Base-by-base conservation (phyloP, 2,329 filamentous ascomycete species). In the Kalmusia sp. region DNA sequence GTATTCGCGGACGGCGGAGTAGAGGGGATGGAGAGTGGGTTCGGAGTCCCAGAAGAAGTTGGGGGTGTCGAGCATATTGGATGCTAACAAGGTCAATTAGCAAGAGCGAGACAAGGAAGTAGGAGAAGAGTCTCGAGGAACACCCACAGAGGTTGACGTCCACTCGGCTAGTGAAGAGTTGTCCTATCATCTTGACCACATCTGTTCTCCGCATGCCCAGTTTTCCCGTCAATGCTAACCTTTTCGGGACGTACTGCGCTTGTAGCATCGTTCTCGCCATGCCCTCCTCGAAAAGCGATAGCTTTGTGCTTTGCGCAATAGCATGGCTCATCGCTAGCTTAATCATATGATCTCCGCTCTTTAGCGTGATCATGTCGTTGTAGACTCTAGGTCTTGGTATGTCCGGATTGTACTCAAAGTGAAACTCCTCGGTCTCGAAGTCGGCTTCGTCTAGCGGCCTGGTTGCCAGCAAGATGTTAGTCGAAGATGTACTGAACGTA, bases 21-120 rank as follows among this genome's bases (percentile, higher is more conserved):
- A 99, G 24, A 99, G 87, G 0, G 95, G 95, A 72, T 97, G 92
- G 0, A 99, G 83, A 0, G 92, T 97, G 15, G 95, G 95, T 72
- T 99, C 95, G 9, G 91, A 91, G 73, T 98, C 93, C 95, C 95
- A 99, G 82, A 98, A 96, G 82, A 97, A 97, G 72, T 93, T 96
- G 55, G 93, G 93, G 1, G 96, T 92, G 74, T 97, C 93, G 52
- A 97, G 88, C 73, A 97, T 93, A 71, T 98, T 98, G 17, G 91
- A 96, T 54, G 92, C 92, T 96, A 63, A 19, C 6, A 9, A n/a
- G 4, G 3, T 6, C 15, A 2, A 19, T 19, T 1, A 38, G 17
- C 15, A 25, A 3, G 38, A 38, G 19, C 15, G 17, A 17, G 22
- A 27, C 41, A 11, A 21, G 22, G 35, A 39, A 34, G 7, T 28